Percentiles rank a stretch among this genome's conserved stretches.
Conservation (phyloP, 1,139 yeast genomes). For the Candida freyschussii region DNA sequence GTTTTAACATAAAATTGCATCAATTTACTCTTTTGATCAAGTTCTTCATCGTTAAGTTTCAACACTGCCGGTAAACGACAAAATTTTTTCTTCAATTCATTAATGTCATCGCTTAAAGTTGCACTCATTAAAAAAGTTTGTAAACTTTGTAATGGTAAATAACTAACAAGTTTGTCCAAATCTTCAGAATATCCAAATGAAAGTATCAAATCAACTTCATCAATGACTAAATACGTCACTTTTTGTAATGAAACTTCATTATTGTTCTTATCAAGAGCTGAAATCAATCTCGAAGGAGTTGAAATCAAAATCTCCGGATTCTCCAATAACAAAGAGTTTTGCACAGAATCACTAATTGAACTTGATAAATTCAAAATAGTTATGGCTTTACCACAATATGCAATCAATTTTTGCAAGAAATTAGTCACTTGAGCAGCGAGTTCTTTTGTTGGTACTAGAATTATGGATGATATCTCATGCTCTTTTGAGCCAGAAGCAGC, state of each 20-base stretch:
- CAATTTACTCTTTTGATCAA: conserved; percentile 50
- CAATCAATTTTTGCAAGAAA: conserved; percentile 61
- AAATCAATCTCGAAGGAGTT: conserved; percentile 78
- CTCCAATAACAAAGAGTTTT: conserved; percentile 62
- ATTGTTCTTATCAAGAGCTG: conserved; percentile 43
- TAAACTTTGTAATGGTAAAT: conserved; percentile 64
- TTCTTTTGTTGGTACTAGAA: conserved; percentile 83
- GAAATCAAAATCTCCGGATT: conserved; percentile 79
- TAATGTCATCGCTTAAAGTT: conserved; percentile 82
- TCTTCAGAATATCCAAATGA: conserved; percentile 93
- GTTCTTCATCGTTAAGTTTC: conserved; percentile 66
- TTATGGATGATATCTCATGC: conserved; percentile 39
- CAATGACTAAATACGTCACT: conserved; percentile 74
- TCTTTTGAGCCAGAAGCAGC: conserved; percentile 27
- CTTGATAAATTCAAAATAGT: conserved; percentile 71
- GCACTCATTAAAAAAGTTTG: conserved; percentile 98
- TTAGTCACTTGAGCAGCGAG: conserved; percentile 77
- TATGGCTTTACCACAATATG: conserved; percentile 66
- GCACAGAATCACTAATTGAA: conserved; percentile 66
- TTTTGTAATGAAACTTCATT: conserved; percentile 43
- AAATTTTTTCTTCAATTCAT: conserved; percentile 66
- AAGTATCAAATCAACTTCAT: conserved; percentile 89
- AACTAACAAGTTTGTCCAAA: conserved; percentile 56
- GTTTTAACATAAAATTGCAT: conserved; percentile 85
- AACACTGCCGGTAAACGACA: conserved; percentile 86